A percentile compares a stretch with the other conserved stretches of the same genome.
These are phyloP conservation scores for Calonectria pauciramosa DNA, from an alignment of 2,329 filamentous ascomycete species.

Conservation along the genomic window DNA sequence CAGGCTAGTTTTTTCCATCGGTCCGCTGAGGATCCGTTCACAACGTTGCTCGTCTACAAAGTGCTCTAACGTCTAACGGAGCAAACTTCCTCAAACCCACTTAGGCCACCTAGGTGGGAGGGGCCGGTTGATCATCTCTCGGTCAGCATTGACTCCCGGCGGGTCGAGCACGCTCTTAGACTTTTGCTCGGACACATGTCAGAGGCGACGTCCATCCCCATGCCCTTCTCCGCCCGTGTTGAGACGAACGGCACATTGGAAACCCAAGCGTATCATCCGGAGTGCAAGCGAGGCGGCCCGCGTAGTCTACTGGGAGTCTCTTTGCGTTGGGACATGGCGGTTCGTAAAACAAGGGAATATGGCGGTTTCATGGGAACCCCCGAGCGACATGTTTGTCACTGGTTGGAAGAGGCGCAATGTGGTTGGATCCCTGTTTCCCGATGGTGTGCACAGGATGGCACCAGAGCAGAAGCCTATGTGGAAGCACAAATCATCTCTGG, in stretches of 20 bases:
- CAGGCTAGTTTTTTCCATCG: slow-evolving; percentile 6
- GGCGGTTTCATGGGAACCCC: slow-evolving; percentile 1
- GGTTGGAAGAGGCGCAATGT: not conserved
- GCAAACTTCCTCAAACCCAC: slow-evolving; percentile 5
- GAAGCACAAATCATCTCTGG: slow-evolving; percentile 12
- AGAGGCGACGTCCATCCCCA: slow-evolving; percentile 1
- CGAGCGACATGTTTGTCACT: not conserved
- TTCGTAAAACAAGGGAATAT: not conserved
- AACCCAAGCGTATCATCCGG: slow-evolving; percentile 18
- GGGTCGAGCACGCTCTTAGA: slow-evolving; percentile 18
- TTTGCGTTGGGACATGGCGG: not conserved
- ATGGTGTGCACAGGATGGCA: slow-evolving; percentile 17
- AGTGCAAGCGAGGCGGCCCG: slow-evolving; percentile 24
- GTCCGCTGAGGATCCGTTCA: slow-evolving; percentile 14
- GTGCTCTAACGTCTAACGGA: not conserved
- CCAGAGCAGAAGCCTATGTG: slow-evolving; percentile 10
- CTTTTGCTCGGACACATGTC: slow-evolving; percentile 18
- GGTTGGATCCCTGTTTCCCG: slow-evolving; percentile 7
- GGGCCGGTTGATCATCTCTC: slow-evolving; percentile 28
- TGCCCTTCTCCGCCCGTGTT: not conserved
- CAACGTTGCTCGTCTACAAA: slow-evolving; percentile 4
- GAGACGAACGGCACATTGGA: slow-evolving; percentile 11
- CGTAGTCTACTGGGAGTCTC: slow-evolving; percentile 10
- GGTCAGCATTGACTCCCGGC: slow-evolving; percentile 16
- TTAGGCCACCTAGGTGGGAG: slow-evolving; percentile 18